Evolutionary conservation across 768 basidiomycete species (phyloP), one percentile per base, ranked within the genome.

Genomic region (Imleria badia): DNA sequence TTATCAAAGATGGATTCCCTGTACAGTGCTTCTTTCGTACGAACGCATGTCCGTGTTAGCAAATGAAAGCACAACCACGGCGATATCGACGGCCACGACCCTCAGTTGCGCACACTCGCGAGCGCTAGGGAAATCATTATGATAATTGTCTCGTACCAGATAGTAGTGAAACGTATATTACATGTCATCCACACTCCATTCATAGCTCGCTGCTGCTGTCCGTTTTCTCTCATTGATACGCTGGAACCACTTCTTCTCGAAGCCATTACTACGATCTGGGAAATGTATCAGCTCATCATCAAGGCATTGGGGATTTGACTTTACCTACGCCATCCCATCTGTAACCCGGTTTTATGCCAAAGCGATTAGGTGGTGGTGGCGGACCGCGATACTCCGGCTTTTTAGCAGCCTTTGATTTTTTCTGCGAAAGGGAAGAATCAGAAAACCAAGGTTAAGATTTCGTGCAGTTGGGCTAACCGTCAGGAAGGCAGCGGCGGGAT

Each of bases 321-420:
- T 60, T 58, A 93, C 95, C 95, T 59, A 98, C 97, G 29, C 97
- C 97, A 69, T 99, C 97, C 97, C 97, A 99, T 66, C 96, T 80
- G 69, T 94, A 93, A 1, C 97, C 97, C 23, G 97, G 97, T 59
- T 82, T 88, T 59, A 99, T 98, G 22, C 89, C 88, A 69, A 96
- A 98, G 8, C 97, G 85, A 74, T 99, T 98, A 9, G 96, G 95
- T 14, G 94, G 88, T 1, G 92, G 91, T 0, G 87, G 82, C 1
- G 95, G 92, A 13, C 95, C 94, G 17, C 72, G 77, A 69, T 98
- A 98, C 68, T 87, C 85, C 10, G 96, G 97, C 72, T 79, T 85
- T 48, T 82, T 82, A 3, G 92, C 87, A 1, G 86, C 91, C 62
- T 90, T 91, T 66, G 70, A 77, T 69, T 87, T 86, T 81, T 90